Evolutionary conservation across 2,329 filamentous ascomycete genomes (phyloP).

Genomic region (Curvularia sp.): DNA sequence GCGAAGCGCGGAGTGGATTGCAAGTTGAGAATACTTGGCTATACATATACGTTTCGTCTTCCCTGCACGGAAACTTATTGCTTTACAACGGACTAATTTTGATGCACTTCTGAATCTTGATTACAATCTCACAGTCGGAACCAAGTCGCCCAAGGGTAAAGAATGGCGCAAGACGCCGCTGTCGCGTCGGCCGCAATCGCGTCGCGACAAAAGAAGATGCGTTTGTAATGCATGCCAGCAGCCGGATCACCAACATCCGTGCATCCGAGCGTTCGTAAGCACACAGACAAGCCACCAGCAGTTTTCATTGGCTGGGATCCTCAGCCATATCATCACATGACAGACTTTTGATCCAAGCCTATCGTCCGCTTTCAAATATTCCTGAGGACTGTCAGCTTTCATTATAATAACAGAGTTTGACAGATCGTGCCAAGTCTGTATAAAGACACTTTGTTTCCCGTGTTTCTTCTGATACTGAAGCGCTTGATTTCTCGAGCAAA

Average conservation of each 20-base stretch:
- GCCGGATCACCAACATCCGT: constrained; percentile 6
- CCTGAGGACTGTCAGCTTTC: neutral
- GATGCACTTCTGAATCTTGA: neutral
- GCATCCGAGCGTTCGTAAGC: constrained; percentile 11
- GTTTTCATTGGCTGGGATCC: constrained; percentile 1
- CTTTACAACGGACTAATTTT: constrained; percentile 6
- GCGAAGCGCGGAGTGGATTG: neutral
- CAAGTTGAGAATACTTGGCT: neutral
- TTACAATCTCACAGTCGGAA: neutral
- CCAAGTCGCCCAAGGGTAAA: neutral
- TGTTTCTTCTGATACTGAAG: neutral
- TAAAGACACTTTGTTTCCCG: neutral
- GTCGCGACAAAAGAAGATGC: neutral
- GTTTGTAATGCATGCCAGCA: constrained; percentile 12
- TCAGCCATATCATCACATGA: neutral
- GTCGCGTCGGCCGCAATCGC: neutral
- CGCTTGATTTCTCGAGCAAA: neutral
- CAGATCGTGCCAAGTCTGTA: neutral
- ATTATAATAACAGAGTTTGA: neutral
- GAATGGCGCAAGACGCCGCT: neutral
- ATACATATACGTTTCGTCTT: constrained; percentile 9
- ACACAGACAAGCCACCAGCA: neutral
- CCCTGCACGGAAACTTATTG: neutral
- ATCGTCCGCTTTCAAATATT: neutral
- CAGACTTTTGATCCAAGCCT: neutral